Evolutionary conservation across 495 filamentous ascomycete species (phyloP), one percentile per base, ranked within the genome.

Genomic region (Lentithecium fluviatile): DNA sequence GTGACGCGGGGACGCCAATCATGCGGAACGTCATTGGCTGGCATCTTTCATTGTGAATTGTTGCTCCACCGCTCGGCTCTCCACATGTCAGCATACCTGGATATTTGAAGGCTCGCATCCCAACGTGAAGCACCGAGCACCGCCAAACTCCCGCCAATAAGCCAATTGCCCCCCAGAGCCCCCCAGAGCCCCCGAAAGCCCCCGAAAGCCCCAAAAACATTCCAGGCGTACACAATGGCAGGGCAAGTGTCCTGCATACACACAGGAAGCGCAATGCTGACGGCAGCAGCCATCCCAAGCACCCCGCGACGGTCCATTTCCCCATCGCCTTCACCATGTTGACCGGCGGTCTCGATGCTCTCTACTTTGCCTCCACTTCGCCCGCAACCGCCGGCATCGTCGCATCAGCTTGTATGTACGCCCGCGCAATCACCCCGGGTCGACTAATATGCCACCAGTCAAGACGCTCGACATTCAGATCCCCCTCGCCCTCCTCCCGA

Each of bases 241-340:
- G 19, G 3, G 40, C 15, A 43, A 43, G 40, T 13, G 15, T 43
- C 40, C 19, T 13, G 40, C 10, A 32, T 32, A 32, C 29, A 32
- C 10, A 32, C 29, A 32, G 4, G 29, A 32, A 32, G 29, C 10
- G 10, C 10, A 10, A 32, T 32, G 29, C 10, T 32, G 29, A 32
- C 29, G 10, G 10, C 29, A 11, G 20, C 20, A 71, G 67, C 46
- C 68, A 72, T 51, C 71, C 71, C 42, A 55, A 64, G 34, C 71
- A 74, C 62, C 71, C 71, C 19, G 70, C 71, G 12, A 58, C 62
- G 6, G 69, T 74, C 21, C 71, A 74, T 62, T 71, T 68, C 55
- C 71, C 71, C 45, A 64, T 74, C 51, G 54, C 71, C 58, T 71
- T 74, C 66, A 67, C 67, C 56, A n/a, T 21, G 50, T 58, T 72